A percentile compares a stretch with the other conserved stretches of the same genome.
These are phyloP conservation scores for Oryza australiensis DNA, from an alignment of 176 grass and related monocot species.

Conservation along the genomic window DNA sequence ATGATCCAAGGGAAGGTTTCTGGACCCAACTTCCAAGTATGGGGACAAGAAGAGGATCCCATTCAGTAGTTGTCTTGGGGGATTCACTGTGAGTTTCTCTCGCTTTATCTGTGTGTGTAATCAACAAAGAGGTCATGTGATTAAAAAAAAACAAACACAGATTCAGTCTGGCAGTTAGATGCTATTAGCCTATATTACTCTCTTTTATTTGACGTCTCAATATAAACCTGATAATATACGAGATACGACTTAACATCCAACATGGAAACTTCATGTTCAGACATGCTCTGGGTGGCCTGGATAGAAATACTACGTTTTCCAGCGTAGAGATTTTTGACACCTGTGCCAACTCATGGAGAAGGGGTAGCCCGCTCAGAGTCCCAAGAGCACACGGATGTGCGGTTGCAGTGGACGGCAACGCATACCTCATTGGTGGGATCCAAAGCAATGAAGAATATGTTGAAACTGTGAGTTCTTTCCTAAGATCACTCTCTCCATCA, in stretches of 20 bases:
- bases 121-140: background rate
- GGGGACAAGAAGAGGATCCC: constrained; percentile 65
- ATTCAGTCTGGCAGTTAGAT: constrained; percentile 1
- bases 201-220: background rate
- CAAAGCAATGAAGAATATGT: constrained; percentile 16
- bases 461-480: constrained; percentile 49
- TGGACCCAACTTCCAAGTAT: constrained; percentile 73
- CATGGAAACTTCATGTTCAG: constrained; percentile 40
- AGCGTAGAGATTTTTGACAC: constrained; percentile 75
- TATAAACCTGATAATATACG: background rate
- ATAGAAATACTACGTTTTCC: constrained; percentile 50
- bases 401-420: constrained; percentile 38
- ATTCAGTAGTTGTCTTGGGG: constrained; percentile 48
- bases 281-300: constrained; percentile 65
- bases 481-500: background rate
- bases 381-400: constrained; percentile 68
- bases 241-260: background rate
- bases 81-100: constrained; percentile 52
- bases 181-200: background rate
- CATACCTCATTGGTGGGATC: constrained; percentile 63
- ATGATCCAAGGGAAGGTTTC: constrained; percentile 90
- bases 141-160: background rate
- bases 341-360: constrained; percentile 59
- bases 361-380: constrained; percentile 39
- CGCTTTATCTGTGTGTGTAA: background rate